These are phyloP conservation scores for Odontarrhena argentea DNA, from an alignment of 345 rosid species.

Conservation along the genomic window DNA sequence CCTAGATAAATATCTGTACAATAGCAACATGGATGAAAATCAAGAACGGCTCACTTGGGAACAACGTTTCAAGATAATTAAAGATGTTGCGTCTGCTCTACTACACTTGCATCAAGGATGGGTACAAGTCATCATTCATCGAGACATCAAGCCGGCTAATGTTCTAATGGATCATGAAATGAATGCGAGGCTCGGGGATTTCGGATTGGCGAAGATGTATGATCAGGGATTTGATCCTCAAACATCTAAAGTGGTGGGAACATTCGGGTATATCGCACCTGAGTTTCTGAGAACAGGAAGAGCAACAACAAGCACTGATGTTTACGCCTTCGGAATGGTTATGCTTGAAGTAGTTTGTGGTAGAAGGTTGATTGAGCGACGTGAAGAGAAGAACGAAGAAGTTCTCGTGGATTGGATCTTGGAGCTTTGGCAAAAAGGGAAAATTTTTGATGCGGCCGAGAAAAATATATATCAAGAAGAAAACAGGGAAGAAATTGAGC, in stretches of 20 bases:
- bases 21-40: not conserved
- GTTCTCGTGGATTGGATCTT: constrained; percentile 42
- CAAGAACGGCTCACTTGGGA: constrained; percentile 42
- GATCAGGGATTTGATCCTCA: constrained; percentile 43
- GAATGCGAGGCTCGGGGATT: constrained; percentile 49
- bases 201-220: constrained; percentile 47
- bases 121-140: constrained; percentile 49
- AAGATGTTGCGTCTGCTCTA: constrained; percentile 43
- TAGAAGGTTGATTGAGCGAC: constrained; percentile 40
- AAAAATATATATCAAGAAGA: constrained; percentile 19
- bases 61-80: constrained; percentile 45
- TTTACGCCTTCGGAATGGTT: constrained; percentile 45
- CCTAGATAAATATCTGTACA: constrained; percentile 42
- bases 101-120: constrained; percentile 50
- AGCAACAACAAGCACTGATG: constrained; percentile 44
- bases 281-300: constrained; percentile 45
- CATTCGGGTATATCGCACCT: constrained; percentile 47
- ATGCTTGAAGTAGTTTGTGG: constrained; percentile 48
- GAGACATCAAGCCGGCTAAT: constrained; percentile 49
- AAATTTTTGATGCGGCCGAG: constrained; percentile 36
- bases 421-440: constrained; percentile 39
- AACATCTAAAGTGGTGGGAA: constrained; percentile 45
- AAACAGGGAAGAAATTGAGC: constrained; percentile 19
- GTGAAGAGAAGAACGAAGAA: not conserved
- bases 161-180: constrained; percentile 41